Evolutionary conservation across 2,329 filamentous ascomycete genomes (phyloP), one percentile per base, ranked within the genome.

Genomic region (Talaromyces marneffei): DNA sequence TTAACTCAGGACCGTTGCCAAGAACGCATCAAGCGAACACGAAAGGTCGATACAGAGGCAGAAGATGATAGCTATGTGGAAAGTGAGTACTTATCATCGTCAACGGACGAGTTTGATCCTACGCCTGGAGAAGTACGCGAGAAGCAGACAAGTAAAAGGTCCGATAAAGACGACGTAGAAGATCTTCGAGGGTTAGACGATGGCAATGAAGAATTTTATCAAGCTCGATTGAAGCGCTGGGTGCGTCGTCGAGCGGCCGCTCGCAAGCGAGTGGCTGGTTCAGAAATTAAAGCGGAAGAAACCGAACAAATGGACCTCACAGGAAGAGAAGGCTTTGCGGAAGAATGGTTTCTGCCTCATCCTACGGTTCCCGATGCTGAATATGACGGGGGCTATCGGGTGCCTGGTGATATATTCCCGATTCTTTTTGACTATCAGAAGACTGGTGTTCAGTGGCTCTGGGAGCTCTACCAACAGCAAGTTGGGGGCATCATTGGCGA

Each of bases 381-480:
- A 4, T 86, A 96, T 55, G 87, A 89, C 57, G 88, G 90, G 40
- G 88, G 85, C 2, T 85, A 95, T 61, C 89, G 85, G 57, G 81
- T 99, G 4, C 94, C 94, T 0, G 94, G 94, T 1, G 94, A 99
- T 68, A 93, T 99, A 7, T 92, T 90, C 66, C 91, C 92, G 0
- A 91, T 91, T 2, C 79, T 99, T 0, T 99, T 97, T 69, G 91
- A 95, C 65, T 99, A 99, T 67, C 94, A 99, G 70, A 97, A 96
- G 74, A 97, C 92, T 0, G 92, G 93, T 3, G 92, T 99, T 3
- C 90, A 96, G 71, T 99, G 94, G 94, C 83, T 99, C 6, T 92
- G 91, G 73, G 93, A 99, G 73, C 80, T 99, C 2, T 93, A 96
- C 72, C 86, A 87, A 60, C 92, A 97, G 72, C 85, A 89, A 63